Percentiles rank a stretch among this genome's conserved stretches.
phyloP scores from a whole-genome alignment of 2,329 filamentous ascomycete species.

The Aureobasidium namibiae region DNA sequence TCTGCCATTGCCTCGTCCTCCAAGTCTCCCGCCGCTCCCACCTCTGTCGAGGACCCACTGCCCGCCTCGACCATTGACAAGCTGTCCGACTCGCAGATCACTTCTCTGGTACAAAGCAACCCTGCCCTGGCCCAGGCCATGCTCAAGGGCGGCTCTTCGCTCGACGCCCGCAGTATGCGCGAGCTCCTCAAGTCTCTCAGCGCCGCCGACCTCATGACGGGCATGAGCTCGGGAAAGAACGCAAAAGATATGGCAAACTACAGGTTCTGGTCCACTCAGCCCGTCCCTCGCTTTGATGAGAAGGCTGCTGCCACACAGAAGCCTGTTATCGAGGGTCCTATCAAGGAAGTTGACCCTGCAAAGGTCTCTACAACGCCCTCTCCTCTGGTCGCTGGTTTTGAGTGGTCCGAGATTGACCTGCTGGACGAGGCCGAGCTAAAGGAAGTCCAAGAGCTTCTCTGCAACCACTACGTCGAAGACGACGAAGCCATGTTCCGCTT shows the following conservation, averaged over 20 bases:
- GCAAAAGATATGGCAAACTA: slow-evolving; percentile 94
- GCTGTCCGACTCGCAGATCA: slow-evolving; percentile 14
- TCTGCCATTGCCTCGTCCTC: slow-evolving; percentile 12
- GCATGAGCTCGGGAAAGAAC: slow-evolving; percentile 74
- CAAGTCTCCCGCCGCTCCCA: slow-evolving; percentile 11
- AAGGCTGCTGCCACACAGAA: slow-evolving; percentile 41
- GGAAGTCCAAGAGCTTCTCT: slow-evolving; percentile 86
- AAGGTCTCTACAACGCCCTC: slow-evolving; percentile 71
- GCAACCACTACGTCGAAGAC: slow-evolving; percentile 95
- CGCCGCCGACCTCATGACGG: slow-evolving; percentile 65
- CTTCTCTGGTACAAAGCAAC: slow-evolving; percentile 13
- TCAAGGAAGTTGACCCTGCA: slow-evolving; percentile 70
- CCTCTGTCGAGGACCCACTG: slow-evolving; percentile 12
- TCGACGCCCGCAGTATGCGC: slow-evolving; percentile 21
- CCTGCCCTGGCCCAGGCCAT: slow-evolving; percentile 13
- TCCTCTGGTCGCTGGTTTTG: slow-evolving; percentile 71
- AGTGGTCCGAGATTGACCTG: slow-evolving; percentile 89
- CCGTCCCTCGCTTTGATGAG: slow-evolving; percentile 72
- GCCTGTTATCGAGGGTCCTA: slow-evolving; percentile 65
- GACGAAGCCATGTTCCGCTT: slow-evolving; percentile 96
- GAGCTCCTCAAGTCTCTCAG: slow-evolving; percentile 54
- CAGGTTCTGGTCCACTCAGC: slow-evolving; percentile 98
- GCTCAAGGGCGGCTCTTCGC: background rate
- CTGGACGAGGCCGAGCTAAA: slow-evolving; percentile 62
- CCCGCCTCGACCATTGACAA: slow-evolving; percentile 11